A percentile compares a stretch with the other conserved stretches of the same genome.
phyloP scores from a whole-genome alignment of 1,284 basidiomycete genomes.

The Irpex lacteus region DNA sequence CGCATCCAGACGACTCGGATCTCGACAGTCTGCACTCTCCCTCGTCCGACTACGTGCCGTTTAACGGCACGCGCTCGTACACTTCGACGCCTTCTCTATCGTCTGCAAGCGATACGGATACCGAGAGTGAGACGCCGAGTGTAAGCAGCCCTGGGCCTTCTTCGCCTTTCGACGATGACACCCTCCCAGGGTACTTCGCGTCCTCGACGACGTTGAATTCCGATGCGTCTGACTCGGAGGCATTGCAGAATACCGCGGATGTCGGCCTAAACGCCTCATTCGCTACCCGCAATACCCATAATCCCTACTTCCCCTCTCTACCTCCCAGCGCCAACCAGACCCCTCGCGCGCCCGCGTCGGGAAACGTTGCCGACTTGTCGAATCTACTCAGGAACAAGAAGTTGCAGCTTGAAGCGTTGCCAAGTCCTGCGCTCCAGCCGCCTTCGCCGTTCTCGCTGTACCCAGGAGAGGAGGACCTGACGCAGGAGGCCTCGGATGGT shows the following conservation, averaged over 20 bases:
- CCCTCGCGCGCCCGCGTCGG: background rate
- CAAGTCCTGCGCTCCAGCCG: slow-evolving; percentile 28
- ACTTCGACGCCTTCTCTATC: slow-evolving; percentile 16
- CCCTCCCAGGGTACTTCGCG: slow-evolving; percentile 18
- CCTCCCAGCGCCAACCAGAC: slow-evolving; percentile 16
- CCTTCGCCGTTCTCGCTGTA: slow-evolving; percentile 32
- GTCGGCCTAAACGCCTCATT: background rate
- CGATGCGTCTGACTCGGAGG: background rate
- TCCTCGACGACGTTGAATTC: background rate
- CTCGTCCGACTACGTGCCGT: slow-evolving; percentile 1
- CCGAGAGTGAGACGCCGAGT: slow-evolving; percentile 25
- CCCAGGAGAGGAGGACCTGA: slow-evolving; percentile 7
- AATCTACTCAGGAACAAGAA: slow-evolving; percentile 10
- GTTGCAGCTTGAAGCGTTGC: slow-evolving; percentile 27
- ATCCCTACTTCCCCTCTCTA: slow-evolving; percentile 21
- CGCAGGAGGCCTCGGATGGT: background rate
- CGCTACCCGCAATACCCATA: background rate
- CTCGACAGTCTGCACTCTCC: slow-evolving; percentile 4
- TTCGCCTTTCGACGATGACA: slow-evolving; percentile 23
- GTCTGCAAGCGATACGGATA: slow-evolving; percentile 22
- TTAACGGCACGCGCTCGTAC: slow-evolving; percentile 5
- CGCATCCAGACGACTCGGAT: slow-evolving; percentile 18
- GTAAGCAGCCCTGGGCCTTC: slow-evolving; percentile 23
- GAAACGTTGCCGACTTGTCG: background rate
- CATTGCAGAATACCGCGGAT: background rate